Evolutionary conservation across 768 basidiomycete species (phyloP).

Genomic region (Paxillus ammoniavirescens): DNA sequence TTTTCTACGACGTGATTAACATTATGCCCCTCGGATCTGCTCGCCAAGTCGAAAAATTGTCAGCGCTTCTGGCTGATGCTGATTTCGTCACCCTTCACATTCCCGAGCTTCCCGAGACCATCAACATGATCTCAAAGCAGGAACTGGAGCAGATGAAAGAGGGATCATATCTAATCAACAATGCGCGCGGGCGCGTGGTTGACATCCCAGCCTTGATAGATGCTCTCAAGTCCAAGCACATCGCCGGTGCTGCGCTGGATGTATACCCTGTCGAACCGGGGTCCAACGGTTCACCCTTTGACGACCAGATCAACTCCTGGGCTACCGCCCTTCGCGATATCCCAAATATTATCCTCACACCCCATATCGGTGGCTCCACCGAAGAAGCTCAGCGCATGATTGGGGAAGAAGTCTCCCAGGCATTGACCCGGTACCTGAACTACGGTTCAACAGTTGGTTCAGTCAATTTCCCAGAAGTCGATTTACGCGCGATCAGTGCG

Average conservation of each 20-base stretch:
- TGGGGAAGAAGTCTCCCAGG: slow-evolving; percentile 88
- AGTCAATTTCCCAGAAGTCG: slow-evolving; percentile 99
- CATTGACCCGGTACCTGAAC: slow-evolving; percentile 86
- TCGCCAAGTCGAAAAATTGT: slow-evolving; percentile 80
- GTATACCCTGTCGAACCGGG: slow-evolving; percentile 95
- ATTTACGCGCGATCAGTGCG: slow-evolving; percentile 85
- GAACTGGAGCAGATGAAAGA: slow-evolving; percentile 91
- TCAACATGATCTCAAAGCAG: slow-evolving; percentile 80
- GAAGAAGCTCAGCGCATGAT: slow-evolving; percentile 99
- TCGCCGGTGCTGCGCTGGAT: slow-evolving; percentile 87
- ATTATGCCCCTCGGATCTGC: slow-evolving; percentile 98
- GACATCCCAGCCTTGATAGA: slow-evolving; percentile 89
- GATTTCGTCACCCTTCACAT: slow-evolving; percentile 98
- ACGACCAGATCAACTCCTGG: slow-evolving; percentile 87
- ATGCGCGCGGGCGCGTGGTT: slow-evolving; percentile 93
- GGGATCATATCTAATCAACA: slow-evolving; percentile 96
- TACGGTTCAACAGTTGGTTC: slow-evolving; percentile 89
- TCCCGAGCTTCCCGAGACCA: slow-evolving; percentile 94
- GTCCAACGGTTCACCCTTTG: slow-evolving; percentile 86
- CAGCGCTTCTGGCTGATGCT: slow-evolving; percentile 68
- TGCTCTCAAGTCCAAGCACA: slow-evolving; percentile 79
- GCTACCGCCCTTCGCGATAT: slow-evolving; percentile 68
- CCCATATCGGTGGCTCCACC: slow-evolving; percentile 98
- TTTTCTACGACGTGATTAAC: slow-evolving; percentile 94
- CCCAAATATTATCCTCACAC: slow-evolving; percentile 94